Base-by-base conservation (phyloP, 805 yeast species). In the Starmerella vitae region DNA sequence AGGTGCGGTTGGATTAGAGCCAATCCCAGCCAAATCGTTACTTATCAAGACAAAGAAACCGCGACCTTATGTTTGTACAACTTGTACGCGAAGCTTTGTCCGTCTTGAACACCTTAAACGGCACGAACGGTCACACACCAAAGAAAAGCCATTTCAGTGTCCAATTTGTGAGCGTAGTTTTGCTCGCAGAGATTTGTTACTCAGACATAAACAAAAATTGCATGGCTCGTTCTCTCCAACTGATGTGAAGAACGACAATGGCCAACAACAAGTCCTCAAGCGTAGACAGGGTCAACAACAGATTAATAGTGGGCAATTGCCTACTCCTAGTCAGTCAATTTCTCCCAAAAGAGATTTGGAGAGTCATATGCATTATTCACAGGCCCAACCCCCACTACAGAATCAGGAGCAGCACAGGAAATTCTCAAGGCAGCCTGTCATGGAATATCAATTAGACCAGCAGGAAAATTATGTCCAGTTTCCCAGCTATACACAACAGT, bases 131-230 rank as follows among this genome's bases (percentile, higher is more conserved):
- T 78, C 93, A 0, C 98, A 88, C 58, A 88, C 98, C 8, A 83
- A 86, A 57, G 96, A 86, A 60, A 85, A 85, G 57, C 97, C 97
- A 1, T 88, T 79, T 62, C 91, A 83, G 56, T 88, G 98, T 62
- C 93, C 93, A 2, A 86, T 86, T 7, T 88, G 97, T 60, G 96
- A 94, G 25, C 74, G 97, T 36, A 81, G 94, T 55, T 88, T 91
- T 63, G 96, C 97, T 4, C 67, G 98, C 41, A 65, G 96, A 5
- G 69, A 65, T 41, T 51, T 65, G 40, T 50, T 91, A 21, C 67
- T 91, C 39, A 71, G 98, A 44, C 98, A 91, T 64, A 94, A 84
- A 62, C 96, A 85, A 61, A 91, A 91, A 56, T 70, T 91, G 26
- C 98, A 91, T 36, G 63, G 62, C 2, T 44, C 55, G 12, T 57